These are phyloP conservation scores for Nepenthes mirabilis DNA, from an alignment of 148 eudicot species.

Conservation along the genomic window DNA sequence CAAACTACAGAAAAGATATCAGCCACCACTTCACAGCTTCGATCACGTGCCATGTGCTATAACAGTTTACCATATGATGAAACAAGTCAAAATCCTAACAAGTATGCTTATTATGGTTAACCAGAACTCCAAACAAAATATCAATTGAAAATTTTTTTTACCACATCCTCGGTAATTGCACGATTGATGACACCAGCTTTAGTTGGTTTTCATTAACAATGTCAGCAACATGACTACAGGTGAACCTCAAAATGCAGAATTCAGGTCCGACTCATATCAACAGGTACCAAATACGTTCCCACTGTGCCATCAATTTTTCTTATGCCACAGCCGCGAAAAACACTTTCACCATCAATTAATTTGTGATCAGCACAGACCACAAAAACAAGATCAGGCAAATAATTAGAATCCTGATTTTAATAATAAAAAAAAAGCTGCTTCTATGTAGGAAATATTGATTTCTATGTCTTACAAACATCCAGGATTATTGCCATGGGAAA, in stretches of 20 bases:
- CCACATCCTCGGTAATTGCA: constrained; percentile 13
- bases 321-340: not conserved
- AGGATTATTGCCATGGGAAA: not conserved
- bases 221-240: constrained; percentile 3
- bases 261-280: constrained; percentile 12
- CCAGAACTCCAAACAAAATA: not conserved
- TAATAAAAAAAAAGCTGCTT: not conserved
- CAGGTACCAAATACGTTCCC: constrained; percentile 4
- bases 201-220: not conserved
- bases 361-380: not conserved
- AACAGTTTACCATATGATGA: not conserved
- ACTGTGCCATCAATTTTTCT: constrained; percentile 2
- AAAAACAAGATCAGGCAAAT: not conserved
- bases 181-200: constrained; percentile 1
- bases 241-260: not conserved
- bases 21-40: not conserved
- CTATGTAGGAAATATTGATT: not conserved
- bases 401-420: constrained; percentile 3
- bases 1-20: not conserved
- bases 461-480: not conserved
- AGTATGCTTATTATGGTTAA: not conserved
- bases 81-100: not conserved
- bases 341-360: not conserved
- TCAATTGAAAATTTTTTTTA: not conserved
- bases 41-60: not conserved